These are phyloP conservation scores for Linderina pennispora DNA, from an alignment of 192 early-diverging fungal genomes.

Conservation along the genomic window DNA sequence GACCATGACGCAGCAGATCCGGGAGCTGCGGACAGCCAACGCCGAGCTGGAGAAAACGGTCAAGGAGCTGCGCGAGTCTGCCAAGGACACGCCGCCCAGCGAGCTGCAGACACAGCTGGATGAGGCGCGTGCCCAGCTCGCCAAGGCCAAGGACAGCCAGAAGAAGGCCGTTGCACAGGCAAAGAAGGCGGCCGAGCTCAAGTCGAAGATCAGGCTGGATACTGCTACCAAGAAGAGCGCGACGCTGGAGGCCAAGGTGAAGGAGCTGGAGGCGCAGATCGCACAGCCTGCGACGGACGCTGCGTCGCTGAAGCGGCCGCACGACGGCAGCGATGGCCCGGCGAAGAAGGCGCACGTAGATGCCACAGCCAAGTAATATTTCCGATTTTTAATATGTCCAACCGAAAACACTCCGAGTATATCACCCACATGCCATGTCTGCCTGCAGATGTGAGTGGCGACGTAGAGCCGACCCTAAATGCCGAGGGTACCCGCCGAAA, in stretches of 20 bases:
- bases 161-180: slow-evolving; percentile 26
- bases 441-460: too few species aligned
- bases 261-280: not conserved
- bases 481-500: too few species aligned
- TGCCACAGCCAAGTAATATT: slow-evolving; percentile 1
- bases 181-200: slow-evolving; percentile 42
- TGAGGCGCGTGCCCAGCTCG: slow-evolving; percentile 28
- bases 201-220: slow-evolving; percentile 43
- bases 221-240: slow-evolving; percentile 36
- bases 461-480: too few species aligned
- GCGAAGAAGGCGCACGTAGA: slow-evolving; percentile 39
- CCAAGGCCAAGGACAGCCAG: slow-evolving; percentile 37
- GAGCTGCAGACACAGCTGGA: slow-evolving; percentile 32
- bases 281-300: not conserved
- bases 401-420: too few species aligned
- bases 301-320: slow-evolving; percentile 21
- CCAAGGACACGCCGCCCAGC: slow-evolving; percentile 2
- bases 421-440: too few species aligned
- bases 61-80: not conserved
- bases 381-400: too few species aligned
- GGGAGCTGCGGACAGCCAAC: slow-evolving; percentile 13
- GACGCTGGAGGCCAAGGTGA: slow-evolving; percentile 19
- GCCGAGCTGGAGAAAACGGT: slow-evolving; percentile 22
- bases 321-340: slow-evolving; percentile 20
- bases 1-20: not conserved